These are phyloP conservation scores for Acorus gramineus DNA, from an alignment of 106 monocot species.

Conservation along the genomic window DNA sequence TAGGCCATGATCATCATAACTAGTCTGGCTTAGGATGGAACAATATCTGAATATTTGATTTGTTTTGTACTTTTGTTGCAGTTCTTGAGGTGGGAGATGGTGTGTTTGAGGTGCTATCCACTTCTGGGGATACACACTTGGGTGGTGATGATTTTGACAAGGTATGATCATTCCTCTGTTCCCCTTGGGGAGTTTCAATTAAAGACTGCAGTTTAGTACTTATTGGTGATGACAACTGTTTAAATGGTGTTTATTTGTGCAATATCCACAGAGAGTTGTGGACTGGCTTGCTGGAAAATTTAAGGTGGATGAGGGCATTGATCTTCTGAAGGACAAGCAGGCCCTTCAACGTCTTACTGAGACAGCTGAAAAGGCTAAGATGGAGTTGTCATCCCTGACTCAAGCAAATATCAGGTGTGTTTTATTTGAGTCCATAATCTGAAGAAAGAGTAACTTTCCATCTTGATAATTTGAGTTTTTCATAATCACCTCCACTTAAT, in stretches of 20 bases:
- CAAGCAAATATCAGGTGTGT: constrained; percentile 73
- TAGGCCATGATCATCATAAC: too few species aligned
- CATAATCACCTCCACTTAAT: background rate
- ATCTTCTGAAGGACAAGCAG: constrained; percentile 84
- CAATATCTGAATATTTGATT: too few species aligned
- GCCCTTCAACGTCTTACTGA: constrained; percentile 83
- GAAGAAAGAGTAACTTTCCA: background rate
- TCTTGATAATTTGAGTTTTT: background rate
- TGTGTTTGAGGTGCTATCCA: constrained; percentile 52
- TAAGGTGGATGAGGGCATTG: constrained; percentile 81
- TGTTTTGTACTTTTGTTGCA: constrained; percentile 10
- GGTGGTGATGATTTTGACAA: constrained; percentile 61
- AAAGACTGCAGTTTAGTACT: too few species aligned
- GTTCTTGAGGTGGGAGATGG: constrained; percentile 59
- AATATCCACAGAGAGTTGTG: constrained; percentile 52
- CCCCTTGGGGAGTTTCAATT: too few species aligned
- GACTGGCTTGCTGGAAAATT: constrained; percentile 71
- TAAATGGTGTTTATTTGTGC: background rate
- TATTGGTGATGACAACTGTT: too few species aligned
- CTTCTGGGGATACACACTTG: constrained; percentile 48
- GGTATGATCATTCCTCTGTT: constrained; percentile 15
- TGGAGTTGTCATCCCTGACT: constrained; percentile 76
- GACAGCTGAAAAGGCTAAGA: constrained; percentile 90
- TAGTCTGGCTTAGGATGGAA: too few species aligned
- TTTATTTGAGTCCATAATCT: background rate